Conservation (phyloP, 2,329 filamentous ascomycete genomes). For the Corinectria fuckeliana region DNA sequence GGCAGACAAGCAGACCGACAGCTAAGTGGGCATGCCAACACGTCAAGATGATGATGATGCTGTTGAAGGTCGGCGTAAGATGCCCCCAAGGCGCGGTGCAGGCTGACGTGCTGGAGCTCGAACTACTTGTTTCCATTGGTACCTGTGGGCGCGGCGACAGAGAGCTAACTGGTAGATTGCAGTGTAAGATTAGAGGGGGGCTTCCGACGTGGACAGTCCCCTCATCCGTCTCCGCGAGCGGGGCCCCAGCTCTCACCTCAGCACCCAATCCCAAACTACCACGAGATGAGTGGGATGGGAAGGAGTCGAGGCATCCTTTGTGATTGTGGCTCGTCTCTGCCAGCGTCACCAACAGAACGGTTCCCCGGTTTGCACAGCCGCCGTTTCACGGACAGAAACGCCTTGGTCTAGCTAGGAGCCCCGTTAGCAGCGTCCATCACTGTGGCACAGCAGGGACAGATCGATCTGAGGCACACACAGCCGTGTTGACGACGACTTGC, state of each 20-base stretch:
- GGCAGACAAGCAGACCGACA: neutral
- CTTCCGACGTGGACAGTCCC: slow-evolving; percentile 19
- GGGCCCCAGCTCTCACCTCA: slow-evolving; percentile 15
- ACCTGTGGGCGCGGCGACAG: slow-evolving; percentile 6
- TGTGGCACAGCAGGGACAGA: slow-evolving; percentile 32
- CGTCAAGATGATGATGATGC: neutral
- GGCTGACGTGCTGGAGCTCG: neutral
- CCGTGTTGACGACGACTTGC: neutral
- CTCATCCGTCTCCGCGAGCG: slow-evolving; percentile 6
- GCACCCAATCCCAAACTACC: slow-evolving; percentile 15
- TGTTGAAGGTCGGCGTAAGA: neutral
- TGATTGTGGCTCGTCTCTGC: slow-evolving; percentile 29
- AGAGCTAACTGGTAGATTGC: too few species aligned
- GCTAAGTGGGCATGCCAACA: neutral
- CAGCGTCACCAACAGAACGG: slow-evolving; percentile 33
- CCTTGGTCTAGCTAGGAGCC: slow-evolving; percentile 16
- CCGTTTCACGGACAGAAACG: slow-evolving; percentile 1
- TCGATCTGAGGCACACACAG: neutral
- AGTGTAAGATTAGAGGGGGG: slow-evolving; percentile 28
- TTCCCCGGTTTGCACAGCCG: slow-evolving; percentile 21
- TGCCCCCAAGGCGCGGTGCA: neutral
- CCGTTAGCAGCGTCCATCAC: slow-evolving; percentile 16
- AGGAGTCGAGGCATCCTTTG: slow-evolving; percentile 9
- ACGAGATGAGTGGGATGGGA: neutral
- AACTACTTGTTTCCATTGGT: neutral